Evolutionary conservation across 2,329 filamentous ascomycete genomes (phyloP).

Genomic region (Geosmithia putterillii): DNA sequence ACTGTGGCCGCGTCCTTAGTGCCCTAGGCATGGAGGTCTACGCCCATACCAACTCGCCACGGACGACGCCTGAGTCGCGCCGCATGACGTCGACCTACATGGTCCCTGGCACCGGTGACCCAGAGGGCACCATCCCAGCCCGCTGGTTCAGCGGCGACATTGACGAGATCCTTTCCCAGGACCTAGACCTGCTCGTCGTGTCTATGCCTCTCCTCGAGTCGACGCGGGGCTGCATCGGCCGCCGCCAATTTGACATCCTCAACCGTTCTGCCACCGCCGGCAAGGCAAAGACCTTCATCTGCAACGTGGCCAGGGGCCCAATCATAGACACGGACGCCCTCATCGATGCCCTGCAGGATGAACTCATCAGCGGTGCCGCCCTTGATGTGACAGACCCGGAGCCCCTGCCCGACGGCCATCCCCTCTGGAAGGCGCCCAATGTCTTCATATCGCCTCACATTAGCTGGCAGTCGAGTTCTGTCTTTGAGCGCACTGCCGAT

Average conservation of each 20-base stretch:
- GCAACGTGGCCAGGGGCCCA: conserved; percentile 50
- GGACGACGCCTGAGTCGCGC: conserved; percentile 44
- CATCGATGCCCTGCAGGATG: conserved; percentile 36
- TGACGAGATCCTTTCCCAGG: conserved; percentile 26
- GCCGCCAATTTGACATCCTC: conserved; percentile 27
- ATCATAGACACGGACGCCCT: conserved; percentile 35
- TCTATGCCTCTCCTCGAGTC: conserved; percentile 24
- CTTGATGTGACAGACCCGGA: conserved; percentile 64
- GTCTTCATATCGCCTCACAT: conserved; percentile 40
- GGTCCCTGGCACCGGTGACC: conserved; percentile 47
- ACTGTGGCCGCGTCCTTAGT: conserved; percentile 32
- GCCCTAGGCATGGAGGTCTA: conserved; percentile 56
- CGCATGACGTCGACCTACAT: conserved; percentile 44
- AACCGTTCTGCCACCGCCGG: conserved; percentile 4
- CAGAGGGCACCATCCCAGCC: conserved; percentile 24
- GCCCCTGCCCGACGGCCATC: conserved; percentile 50
- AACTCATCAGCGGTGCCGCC: conserved; percentile 41
- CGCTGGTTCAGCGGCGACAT: conserved; percentile 29
- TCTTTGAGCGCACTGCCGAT: conserved; percentile 11
- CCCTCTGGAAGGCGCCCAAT: conserved; percentile 54
- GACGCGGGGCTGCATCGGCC: conserved; percentile 27
- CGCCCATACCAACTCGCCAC: conserved; percentile 52
- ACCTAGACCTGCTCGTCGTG: conserved; percentile 31
- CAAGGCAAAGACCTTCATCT: conserved; percentile 39
- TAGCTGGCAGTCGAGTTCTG: conserved; percentile 16